phyloP scores from a whole-genome alignment of 768 basidiomycete genomes.

The Trametes maxima region DNA sequence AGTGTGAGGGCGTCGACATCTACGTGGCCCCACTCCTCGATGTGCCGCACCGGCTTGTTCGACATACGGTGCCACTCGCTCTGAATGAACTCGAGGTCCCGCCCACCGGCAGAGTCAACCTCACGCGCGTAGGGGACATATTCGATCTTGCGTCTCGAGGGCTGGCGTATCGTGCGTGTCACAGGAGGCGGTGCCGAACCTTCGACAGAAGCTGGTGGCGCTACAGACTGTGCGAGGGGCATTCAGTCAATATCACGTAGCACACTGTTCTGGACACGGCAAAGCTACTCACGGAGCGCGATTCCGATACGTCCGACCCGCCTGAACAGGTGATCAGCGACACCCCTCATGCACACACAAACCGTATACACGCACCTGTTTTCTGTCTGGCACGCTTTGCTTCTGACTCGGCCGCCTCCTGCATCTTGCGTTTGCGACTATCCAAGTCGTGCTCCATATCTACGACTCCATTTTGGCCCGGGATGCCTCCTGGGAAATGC shows the following conservation, averaged over 20 bases:
- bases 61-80: conserved; percentile 56
- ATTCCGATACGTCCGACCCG: conserved; percentile 34
- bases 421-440: conserved; percentile 72
- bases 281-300: conserved; percentile 15
- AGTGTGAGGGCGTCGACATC: conserved; percentile 95
- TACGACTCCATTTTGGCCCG: conserved; percentile 8
- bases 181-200: conserved; percentile 8
- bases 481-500: not conserved
- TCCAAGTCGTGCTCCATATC: conserved; percentile 62
- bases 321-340: conserved; percentile 21
- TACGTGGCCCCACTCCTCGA: conserved; percentile 85
- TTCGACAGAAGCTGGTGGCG: conserved; percentile 17
- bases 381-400: conserved; percentile 73
- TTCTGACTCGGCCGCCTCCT: conserved; percentile 59
- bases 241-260: not conserved
- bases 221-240: conserved; percentile 23
- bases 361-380: conserved; percentile 54
- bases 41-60: conserved; percentile 63
- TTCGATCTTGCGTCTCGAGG: conserved; percentile 75
- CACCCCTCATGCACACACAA: not conserved
- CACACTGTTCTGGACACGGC: not conserved
- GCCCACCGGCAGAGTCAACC: conserved; percentile 76
- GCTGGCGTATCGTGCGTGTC: conserved; percentile 28
- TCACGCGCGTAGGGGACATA: conserved; percentile 83
- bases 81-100: conserved; percentile 71